phyloP scores from a whole-genome alignment of 768 basidiomycete species.

The Sporobolomyces pararoseus region DNA sequence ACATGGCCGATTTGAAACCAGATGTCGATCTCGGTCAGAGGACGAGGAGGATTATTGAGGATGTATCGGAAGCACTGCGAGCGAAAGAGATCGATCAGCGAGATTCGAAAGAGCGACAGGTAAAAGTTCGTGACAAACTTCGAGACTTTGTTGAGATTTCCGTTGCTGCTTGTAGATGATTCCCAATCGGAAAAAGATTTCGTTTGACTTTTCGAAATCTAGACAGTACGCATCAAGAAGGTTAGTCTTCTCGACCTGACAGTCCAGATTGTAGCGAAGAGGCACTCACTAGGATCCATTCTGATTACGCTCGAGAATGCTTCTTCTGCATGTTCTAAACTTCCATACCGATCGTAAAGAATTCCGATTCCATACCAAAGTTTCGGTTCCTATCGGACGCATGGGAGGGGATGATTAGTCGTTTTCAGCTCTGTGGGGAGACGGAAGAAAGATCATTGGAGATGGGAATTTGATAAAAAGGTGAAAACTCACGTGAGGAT shows the following conservation, averaged over 20 bases:
- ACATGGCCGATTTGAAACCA: slow-evolving; percentile 99
- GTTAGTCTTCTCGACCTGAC: not conserved
- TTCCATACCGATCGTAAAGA: slow-evolving; percentile 96
- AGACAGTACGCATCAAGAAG: not conserved
- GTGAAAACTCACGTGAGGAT: slow-evolving; percentile 72
- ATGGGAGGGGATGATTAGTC: no score
- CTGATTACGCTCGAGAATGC: slow-evolving; percentile 91
- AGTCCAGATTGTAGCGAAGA: not conserved
- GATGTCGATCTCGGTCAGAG: slow-evolving; percentile 93
- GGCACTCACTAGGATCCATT: slow-evolving; percentile 83
- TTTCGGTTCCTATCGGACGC: slow-evolving; percentile 95
- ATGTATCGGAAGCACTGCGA: slow-evolving; percentile 85
- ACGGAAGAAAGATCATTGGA: no score
- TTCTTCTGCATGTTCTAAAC: slow-evolving; percentile 97
- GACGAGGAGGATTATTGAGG: slow-evolving; percentile 88
- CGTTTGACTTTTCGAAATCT: slow-evolving; percentile 98
- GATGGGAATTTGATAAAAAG: slow-evolving; percentile 2
- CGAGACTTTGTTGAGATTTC: slow-evolving; percentile 80
- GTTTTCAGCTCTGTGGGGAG: no score
- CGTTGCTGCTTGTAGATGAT: slow-evolving; percentile 99
- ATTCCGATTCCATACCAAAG: slow-evolving; percentile 99
- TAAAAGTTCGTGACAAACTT: slow-evolving; percentile 47
- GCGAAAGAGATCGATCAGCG: not conserved
- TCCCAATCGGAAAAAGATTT: slow-evolving; percentile 94
- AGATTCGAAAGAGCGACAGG: not conserved